Conservation (phyloP, 2,329 filamentous ascomycete genomes). For the Aspergillus sp. region DNA sequence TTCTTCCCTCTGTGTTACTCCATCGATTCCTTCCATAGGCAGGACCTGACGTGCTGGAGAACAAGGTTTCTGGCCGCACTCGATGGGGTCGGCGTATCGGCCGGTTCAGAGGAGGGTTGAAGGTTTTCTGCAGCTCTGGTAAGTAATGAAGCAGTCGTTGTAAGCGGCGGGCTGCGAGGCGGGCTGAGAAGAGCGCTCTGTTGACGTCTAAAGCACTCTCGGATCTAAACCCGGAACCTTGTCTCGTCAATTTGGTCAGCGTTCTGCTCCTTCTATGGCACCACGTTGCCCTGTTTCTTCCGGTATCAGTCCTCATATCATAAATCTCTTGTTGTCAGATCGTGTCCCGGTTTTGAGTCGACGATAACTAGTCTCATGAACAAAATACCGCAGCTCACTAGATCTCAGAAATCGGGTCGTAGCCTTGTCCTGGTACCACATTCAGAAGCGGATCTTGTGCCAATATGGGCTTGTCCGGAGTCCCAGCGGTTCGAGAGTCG, state of each 20-base stretch:
- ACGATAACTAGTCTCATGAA: neutral
- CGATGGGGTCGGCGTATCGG: neutral
- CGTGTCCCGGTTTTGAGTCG: neutral
- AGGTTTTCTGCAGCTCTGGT: conserved; percentile 3
- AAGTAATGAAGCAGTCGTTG: neutral
- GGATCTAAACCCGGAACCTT: conserved; percentile 7
- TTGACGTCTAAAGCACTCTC: neutral
- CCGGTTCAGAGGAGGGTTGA: neutral
- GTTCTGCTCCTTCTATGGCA: conserved; percentile 2
- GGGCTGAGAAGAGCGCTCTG: neutral
- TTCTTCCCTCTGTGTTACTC: conserved; percentile 13
- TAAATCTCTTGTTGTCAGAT: neutral
- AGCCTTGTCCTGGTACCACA: neutral
- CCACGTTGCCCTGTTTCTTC: conserved; percentile 2
- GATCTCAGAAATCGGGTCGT: neutral
- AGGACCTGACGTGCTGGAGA: neutral
- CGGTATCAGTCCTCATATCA: conserved; percentile 1
- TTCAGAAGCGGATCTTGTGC: neutral
- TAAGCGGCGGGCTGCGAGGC: neutral
- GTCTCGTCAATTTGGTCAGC: neutral
- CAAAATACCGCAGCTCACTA: neutral
- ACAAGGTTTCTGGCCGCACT: conserved; percentile 8
- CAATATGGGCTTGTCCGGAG: neutral
- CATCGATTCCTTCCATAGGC: neutral
- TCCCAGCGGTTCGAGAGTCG: neutral